These are phyloP conservation scores for Ephemerocybe angulata DNA, from an alignment of 768 basidiomycete genomes.

Conservation along the genomic window DNA sequence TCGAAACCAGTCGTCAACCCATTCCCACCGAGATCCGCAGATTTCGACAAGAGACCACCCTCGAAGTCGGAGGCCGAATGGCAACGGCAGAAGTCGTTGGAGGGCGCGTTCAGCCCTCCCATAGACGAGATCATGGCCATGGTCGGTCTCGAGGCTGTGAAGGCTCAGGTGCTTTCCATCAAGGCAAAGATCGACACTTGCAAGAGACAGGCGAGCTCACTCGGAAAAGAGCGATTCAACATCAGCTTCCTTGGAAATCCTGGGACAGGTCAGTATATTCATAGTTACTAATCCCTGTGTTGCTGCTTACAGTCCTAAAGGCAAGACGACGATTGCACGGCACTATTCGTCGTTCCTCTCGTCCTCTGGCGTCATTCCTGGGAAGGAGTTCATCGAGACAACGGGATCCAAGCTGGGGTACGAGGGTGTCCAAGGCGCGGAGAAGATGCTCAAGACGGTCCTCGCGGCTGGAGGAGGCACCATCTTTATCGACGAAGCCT, in stretches of 20 bases:
- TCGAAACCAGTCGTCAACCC: background rate
- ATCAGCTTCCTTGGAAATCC: conserved; percentile 65
- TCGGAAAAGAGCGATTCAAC: conserved; percentile 59
- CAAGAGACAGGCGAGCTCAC: conserved; percentile 48
- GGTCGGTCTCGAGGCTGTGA: conserved; percentile 67
- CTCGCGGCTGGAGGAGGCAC: conserved; percentile 56
- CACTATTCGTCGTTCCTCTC: conserved; percentile 60
- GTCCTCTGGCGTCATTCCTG: conserved; percentile 51
- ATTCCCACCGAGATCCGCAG: background rate
- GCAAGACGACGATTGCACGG: conserved; percentile 68
- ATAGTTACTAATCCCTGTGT: background rate
- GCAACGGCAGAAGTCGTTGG: conserved; percentile 52
- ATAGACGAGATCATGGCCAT: conserved; percentile 68
- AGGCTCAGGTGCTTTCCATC: conserved; percentile 53
- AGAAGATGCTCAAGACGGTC: conserved; percentile 46
- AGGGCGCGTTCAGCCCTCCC: conserved; percentile 48
- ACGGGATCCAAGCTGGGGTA: conserved; percentile 57
- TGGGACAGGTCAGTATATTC: conserved; percentile 54
- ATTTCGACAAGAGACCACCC: conserved; percentile 3
- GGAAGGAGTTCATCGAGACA: conserved; percentile 53
- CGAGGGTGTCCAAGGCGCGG: conserved; percentile 51
- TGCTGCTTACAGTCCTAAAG: conserved; percentile 26
- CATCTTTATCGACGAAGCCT: conserved; percentile 71
- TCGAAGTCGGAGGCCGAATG: conserved; percentile 43
- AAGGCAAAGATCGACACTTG: conserved; percentile 55